phyloP scores from a whole-genome alignment of 495 filamentous ascomycete species.

The Halenospora varia region DNA sequence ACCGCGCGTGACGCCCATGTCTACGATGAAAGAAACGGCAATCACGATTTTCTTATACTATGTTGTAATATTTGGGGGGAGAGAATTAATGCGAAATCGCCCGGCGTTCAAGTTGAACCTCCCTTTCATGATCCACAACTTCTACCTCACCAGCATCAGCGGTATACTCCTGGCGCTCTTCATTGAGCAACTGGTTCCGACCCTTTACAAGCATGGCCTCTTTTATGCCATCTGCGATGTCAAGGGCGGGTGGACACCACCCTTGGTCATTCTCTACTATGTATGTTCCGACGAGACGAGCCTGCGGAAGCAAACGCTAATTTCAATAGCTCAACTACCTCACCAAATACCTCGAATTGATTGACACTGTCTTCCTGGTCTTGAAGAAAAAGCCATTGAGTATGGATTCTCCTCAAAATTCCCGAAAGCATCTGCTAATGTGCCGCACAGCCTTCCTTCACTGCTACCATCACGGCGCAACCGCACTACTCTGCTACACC shows the following conservation, averaged over 20 bases:
- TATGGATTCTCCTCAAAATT: slow-evolving; percentile 32
- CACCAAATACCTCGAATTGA: slow-evolving; percentile 76
- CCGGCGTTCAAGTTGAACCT: slow-evolving; percentile 62
- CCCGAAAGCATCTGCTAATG: slow-evolving; percentile 22
- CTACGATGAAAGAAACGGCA: slow-evolving; percentile 61
- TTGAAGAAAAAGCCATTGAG: slow-evolving; percentile 85
- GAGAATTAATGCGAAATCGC: slow-evolving; percentile 67
- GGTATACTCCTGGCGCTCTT: slow-evolving; percentile 64
- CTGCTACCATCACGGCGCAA: slow-evolving; percentile 83
- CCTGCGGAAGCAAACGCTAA: slow-evolving; percentile 9
- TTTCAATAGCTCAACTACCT: slow-evolving; percentile 69
- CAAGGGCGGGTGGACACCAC: slow-evolving; percentile 74
- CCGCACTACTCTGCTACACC: slow-evolving; percentile 80
- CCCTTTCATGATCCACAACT: slow-evolving; percentile 78
- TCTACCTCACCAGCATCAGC: slow-evolving; percentile 70
- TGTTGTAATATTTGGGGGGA: slow-evolving; percentile 69
- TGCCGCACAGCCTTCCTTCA: slow-evolving; percentile 67
- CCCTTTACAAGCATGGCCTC: slow-evolving; percentile 59
- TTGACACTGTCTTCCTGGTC: slow-evolving; percentile 80
- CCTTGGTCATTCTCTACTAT: slow-evolving; percentile 74
- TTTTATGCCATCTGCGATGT: slow-evolving; percentile 69
- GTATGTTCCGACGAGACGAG: slow-evolving; percentile 43
- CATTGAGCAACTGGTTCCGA: slow-evolving; percentile 68
- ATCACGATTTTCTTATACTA: slow-evolving; percentile 68
- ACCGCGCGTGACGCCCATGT: slow-evolving; percentile 64